Evolutionary conservation across 2,329 filamentous ascomycete genomes (phyloP), one percentile per base, ranked within the genome.

Genomic region (Coleophoma cylindrospora): DNA sequence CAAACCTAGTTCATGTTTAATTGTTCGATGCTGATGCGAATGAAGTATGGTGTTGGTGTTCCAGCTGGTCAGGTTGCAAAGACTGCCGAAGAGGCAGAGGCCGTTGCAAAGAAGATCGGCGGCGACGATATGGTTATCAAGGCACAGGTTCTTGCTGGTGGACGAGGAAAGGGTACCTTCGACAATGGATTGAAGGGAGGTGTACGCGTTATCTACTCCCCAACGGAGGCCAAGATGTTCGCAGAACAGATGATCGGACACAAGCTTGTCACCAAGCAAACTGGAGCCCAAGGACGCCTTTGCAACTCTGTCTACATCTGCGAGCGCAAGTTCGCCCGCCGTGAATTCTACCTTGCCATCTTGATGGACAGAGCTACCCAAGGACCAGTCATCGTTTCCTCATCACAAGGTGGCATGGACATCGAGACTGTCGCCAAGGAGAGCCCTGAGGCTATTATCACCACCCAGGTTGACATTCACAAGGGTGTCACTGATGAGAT

Each of bases 201-300:
- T 77, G 94, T 99, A 64, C 86, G 94, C 65, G 91, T 99, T 66
- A 95, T 99, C 75, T 99, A 97, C 83, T 97, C 92, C 78, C 89
- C 94, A 53, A 91, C 91, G 64, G 83, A 87, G 80, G 94, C 94
- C 68, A 88, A 90, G 80, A 96, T 97, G 84, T 96, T 99, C 70
- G 92, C 94, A 63, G 83, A 92, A 63, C 91, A 99, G 79, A 99
- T 99, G 94, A 97, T 99, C 74, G 94, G 94, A 68, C 92, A 99
- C 79, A 96, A 96, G 76, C 90, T 99, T 74, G 83, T 99, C 75
- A 99, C 94, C 73, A 99, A 99, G 84, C 94, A 99, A 80, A 99
- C 94, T 52, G 94, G 94, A 70, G 89, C 92, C 63, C 82, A 74
- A 63, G 94, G 94, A 68, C 90, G 94, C 71, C 83, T 95, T 70